Evolutionary conservation across 73 alveolate species (phyloP), one percentile per base, ranked within the genome.

Genomic region (Paramecium pentaurelia): DNA sequence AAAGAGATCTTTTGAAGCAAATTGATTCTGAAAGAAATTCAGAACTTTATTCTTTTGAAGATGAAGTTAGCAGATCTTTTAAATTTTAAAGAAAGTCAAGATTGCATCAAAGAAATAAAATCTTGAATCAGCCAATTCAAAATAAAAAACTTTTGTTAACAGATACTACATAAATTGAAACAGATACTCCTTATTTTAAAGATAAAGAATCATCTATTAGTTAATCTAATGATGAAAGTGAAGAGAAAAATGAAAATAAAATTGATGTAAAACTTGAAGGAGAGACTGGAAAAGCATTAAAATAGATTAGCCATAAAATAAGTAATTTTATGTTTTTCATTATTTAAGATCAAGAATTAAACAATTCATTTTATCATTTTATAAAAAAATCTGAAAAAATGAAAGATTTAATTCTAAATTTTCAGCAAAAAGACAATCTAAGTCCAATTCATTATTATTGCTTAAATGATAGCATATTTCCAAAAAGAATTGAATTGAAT

Each of bases 391-490:
- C 42, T 3, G 84, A 64, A 32, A 64, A 64, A 32, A 64, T 64
- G 47, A 64, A 64, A 64, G 84, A 64, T 64, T 27, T 64, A 12
- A 64, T 64, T 34, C 14, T 16, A 28, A 64, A 64, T 32, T 64
- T 64, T 8, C 30, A 64, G 9, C 14, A 64, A 64, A 64, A 64
- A 12, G 84, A 64, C 6, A 64, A 32, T 64, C 6, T 64, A 9
- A 64, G 47, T 34, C 84, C 84, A 9, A 80, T 80, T 4, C 58
- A 45, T 25, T 80, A 45, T 27, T 80, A 80, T 80, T 80, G 91
- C 12, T 27, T 80, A 12, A 80, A 80, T 80, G 91, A 80, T 20
- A 44, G 58, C 10, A 42, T 80, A 18, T 80, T 80, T 80, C 91
- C 91, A 3, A 80, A 80, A 80, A 80, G 73, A 36, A 44, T 80